Percentiles rank a stretch among this genome's conserved stretches.
Evolutionary conservation across 129 eudicot species (phyloP).

Genomic region (Kitagawia praeruptora): DNA sequence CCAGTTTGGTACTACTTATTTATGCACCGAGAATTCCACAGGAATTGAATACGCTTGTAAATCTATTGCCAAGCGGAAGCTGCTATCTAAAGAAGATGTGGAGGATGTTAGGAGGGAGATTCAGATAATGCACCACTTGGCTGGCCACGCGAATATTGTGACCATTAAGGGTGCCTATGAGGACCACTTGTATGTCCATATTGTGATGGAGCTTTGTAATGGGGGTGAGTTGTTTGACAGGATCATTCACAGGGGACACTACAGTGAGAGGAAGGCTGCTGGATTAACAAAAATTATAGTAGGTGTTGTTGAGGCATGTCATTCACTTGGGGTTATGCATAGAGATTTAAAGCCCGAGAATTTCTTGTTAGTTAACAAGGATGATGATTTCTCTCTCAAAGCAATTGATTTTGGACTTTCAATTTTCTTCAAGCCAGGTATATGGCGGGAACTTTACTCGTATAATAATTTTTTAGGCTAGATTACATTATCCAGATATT

Average conservation of each 20-base stretch:
- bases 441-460: neutral
- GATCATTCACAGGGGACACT: constrained; percentile 83
- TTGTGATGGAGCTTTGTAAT: constrained; percentile 81
- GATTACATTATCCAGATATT: neutral
- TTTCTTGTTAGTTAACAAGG: constrained; percentile 78
- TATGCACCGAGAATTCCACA: constrained; percentile 62
- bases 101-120: constrained; percentile 92
- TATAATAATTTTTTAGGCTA: neutral
- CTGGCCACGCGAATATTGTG: constrained; percentile 78
- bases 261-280: constrained; percentile 81
- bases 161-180: constrained; percentile 88
- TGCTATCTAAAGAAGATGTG: constrained; percentile 80
- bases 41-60: constrained; percentile 72
- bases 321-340: constrained; percentile 86
- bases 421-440: constrained; percentile 88
- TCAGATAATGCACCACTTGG: constrained; percentile 94
- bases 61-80: constrained; percentile 75
- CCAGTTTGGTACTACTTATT: constrained; percentile 74
- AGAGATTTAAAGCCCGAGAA: constrained; percentile 82
- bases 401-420: constrained; percentile 85
- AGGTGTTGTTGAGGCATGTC: constrained; percentile 78
- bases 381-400: constrained; percentile 85
- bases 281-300: constrained; percentile 64
- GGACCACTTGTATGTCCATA: constrained; percentile 79
- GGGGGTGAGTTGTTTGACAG: constrained; percentile 95